These are phyloP conservation scores for Cupressus sempervirens DNA, from an alignment of 75 land plant genomes.

Conservation along the genomic window DNA sequence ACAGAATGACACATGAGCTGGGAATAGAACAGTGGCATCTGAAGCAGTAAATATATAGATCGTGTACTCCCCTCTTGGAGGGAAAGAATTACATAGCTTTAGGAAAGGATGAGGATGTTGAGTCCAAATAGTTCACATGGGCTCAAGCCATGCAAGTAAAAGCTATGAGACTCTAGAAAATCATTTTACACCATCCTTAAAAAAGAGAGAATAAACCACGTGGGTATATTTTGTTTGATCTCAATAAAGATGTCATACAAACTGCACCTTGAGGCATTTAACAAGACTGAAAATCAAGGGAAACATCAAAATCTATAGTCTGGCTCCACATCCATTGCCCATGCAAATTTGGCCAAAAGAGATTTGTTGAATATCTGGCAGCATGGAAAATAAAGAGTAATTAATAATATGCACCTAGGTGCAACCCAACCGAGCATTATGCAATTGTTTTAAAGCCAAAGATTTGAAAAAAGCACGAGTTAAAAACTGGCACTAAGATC, in stretches of 20 bases:
- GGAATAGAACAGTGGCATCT: conserved; percentile 10
- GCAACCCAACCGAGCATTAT: not conserved
- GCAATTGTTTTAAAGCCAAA: not conserved
- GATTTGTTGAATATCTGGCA: conserved; percentile 93
- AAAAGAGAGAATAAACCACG: conserved; percentile 5
- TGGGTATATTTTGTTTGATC: conserved; percentile 11
- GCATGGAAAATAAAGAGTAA: not conserved
- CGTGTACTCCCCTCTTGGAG: conserved; percentile 12
- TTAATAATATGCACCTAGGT: not conserved
- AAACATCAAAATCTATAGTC: conserved; percentile 69
- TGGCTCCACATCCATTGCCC: conserved; percentile 98
- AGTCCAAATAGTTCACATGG: conserved; percentile 10
- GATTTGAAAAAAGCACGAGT: not conserved
- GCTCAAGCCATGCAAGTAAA: conserved; percentile 1
- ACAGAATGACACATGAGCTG: not conserved
- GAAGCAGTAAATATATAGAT: conserved; percentile 13
- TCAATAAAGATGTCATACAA: conserved; percentile 6
- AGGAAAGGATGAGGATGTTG: conserved; percentile 7
- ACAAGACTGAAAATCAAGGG: not conserved
- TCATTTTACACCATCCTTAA: conserved; percentile 10
- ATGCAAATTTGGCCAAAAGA: conserved; percentile 88
- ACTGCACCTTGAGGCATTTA: not conserved
- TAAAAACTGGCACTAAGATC: not conserved
- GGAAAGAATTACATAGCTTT: conserved; percentile 15
- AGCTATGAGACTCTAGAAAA: conserved; percentile 3